Conservation (phyloP, 163 green algal genomes). For the Chloromonas sp. region DNA sequence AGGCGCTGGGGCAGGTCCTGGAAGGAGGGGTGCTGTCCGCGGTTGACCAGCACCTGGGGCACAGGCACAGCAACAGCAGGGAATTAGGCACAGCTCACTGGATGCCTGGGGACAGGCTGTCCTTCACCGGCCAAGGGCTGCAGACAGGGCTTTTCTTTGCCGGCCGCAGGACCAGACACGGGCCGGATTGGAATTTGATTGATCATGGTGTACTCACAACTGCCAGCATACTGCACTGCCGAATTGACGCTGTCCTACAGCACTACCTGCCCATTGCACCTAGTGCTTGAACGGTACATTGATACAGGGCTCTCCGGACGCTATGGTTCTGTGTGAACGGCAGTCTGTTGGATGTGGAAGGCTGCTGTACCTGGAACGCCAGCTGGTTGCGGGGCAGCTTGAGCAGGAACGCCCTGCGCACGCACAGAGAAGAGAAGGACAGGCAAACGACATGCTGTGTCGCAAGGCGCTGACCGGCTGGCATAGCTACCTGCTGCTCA, state of each 20-base stretch:
- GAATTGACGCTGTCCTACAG: not conserved
- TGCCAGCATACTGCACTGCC: not conserved
- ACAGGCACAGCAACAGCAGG: not conserved
- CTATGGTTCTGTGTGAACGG: not conserved
- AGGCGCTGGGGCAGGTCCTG: constrained; percentile 23
- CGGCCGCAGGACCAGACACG: too few relatives aligned
- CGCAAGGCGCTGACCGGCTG: too few relatives aligned
- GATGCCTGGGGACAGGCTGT: too few relatives aligned
- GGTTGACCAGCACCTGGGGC: constrained; percentile 27
- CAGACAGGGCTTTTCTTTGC: too few relatives aligned
- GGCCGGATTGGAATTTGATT: too few relatives aligned
- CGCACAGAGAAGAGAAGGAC: too few relatives aligned
- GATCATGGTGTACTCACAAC: not conserved
- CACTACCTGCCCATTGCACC: not conserved
- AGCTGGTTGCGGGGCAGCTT: constrained; percentile 46
- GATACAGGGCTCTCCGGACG: not conserved
- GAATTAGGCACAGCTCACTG: too few relatives aligned
- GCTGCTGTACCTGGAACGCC: constrained; percentile 30
- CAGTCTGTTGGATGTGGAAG: not conserved
- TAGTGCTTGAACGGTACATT: not conserved
- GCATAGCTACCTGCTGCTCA: too few relatives aligned
- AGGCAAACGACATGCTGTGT: too few relatives aligned
- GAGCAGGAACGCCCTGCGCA: constrained; percentile 51
- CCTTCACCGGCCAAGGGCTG: too few relatives aligned
- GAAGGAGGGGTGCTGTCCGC: constrained; percentile 40